Base-by-base conservation (phyloP, 768 basidiomycete genomes). In the Lactarius pseudohatsudake region DNA sequence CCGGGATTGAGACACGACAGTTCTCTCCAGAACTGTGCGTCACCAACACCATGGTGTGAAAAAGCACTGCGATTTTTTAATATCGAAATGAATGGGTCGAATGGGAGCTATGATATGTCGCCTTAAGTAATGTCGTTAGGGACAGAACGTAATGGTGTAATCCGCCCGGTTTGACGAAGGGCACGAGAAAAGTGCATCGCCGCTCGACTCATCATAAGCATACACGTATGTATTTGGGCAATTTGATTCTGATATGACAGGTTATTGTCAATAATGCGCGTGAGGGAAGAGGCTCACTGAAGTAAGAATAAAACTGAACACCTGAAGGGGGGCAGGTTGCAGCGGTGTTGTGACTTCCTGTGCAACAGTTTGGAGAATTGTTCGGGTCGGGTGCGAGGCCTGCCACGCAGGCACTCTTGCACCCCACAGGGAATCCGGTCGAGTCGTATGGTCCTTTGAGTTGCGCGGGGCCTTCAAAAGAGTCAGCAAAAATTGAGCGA, bases 281-380 rank as follows among this genome's bases (percentile, higher is more conserved):
- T 0, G 38, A 40, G 38, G 13, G 22, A 2, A 34, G 34, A 3
- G 5, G 4, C 20, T 26, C 5, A 7, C 30, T 45, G 28, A 55
- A 32, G 26, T 26, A 41, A 5, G 34, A 73, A 70, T 81, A 81
- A 71, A 75, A 78, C 22, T 61, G 67, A 10, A 80, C 79, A 26
- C 78, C 78, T 4, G 82, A 82, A 15, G 78, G 68, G 16, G 86
- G 87, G 73, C 88, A 89, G 0, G 86, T 87, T 11, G 71, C 75
- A 1, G 85, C 75, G 5, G 84, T 86, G 73, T 74, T 76, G 75
- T 82, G 77, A 50, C 38, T 40, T 16, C 38, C 38, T 18, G 82
- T 82, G 77, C 88, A 90, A 75, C 88, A 89, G 72, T 88, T 86
- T 5, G 80, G 5, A 77, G 38, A 40, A 15, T 40, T 40, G 38